Conservation (phyloP, 2,329 filamentous ascomycete species). For the Cadophora luteo-olivacea region DNA sequence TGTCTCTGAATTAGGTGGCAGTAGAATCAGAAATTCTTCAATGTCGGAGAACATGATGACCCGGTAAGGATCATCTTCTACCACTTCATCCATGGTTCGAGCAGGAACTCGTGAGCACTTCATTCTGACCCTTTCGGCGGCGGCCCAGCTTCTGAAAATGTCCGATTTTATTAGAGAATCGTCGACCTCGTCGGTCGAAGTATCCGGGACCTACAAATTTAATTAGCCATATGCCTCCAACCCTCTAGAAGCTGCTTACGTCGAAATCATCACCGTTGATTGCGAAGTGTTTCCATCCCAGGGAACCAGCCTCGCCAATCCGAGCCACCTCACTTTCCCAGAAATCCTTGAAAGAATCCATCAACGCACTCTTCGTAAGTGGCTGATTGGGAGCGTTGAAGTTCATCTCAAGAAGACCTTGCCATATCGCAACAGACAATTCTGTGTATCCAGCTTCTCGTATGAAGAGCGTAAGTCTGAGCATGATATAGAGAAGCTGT, state of each 20-base stretch:
- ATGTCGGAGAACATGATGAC: constrained; percentile 84
- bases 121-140: constrained; percentile 59
- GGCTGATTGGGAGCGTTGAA: constrained; percentile 60
- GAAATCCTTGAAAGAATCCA: constrained; percentile 67
- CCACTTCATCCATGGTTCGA: constrained; percentile 74
- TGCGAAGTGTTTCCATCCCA: constrained; percentile 72
- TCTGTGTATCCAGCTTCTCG: constrained; percentile 81
- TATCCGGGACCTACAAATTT: constrained; percentile 25
- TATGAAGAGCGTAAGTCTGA: constrained; percentile 76
- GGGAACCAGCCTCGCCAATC: constrained; percentile 74
- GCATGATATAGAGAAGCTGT: constrained; percentile 70
- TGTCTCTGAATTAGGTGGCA: constrained; percentile 50
- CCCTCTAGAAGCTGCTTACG: neutral
- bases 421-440: constrained; percentile 80
- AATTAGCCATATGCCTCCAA: neutral
- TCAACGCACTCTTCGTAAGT: constrained; percentile 28
- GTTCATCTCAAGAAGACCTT: constrained; percentile 77
- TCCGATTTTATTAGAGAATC: constrained; percentile 32
- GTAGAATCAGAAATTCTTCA: constrained; percentile 62
- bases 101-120: constrained; percentile 66
- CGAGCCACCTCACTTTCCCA: constrained; percentile 87
- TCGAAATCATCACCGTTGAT: constrained; percentile 10
- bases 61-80: constrained; percentile 82
- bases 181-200: constrained; percentile 32
- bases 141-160: constrained; percentile 53